Base-by-base conservation (phyloP, 2,329 filamentous ascomycete species). In the Ascochyta viciae-villosae region DNA sequence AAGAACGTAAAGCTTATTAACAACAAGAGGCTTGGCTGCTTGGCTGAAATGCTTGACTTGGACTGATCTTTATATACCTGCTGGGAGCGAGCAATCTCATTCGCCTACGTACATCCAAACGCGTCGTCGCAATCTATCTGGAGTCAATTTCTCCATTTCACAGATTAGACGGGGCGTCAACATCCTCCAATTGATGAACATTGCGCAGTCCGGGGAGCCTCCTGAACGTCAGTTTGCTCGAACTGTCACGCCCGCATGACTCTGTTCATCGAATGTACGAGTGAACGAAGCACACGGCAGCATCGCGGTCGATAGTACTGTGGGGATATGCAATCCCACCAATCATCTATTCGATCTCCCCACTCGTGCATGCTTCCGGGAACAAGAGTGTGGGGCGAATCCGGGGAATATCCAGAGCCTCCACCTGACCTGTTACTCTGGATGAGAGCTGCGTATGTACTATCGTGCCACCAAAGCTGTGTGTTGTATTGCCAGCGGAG, bases 31-130 rank as follows among this genome's bases (percentile, higher is more conserved):
- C 58, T 63, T 60, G 50, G 54, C 45, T 59, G 56, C 58, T 61
- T 58, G 58, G 55, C 54, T 26, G n/a, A 15, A 46, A 54, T 55
- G 57, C 63, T 64, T 64, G 61, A 40, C 49, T 33, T 39, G 19
- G 29, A 34, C 26, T 22, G 43, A 33, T 22, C 19, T n/a, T 44
- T 57, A 58, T 62, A 60, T 61, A 58, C 16, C 26, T 24, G 24
- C 45, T 22, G 12, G 19, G 10, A 8, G 38, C 8, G n/a, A 34
- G 13, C 39, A 48, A 26, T 40, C 9, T 40, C 34, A 59, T 48
- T 44, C 43, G 46, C 22, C 33, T 43, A 46, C 35, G 22, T 44
- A 19, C 27, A 3, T 41, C 19, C 27, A 16, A 23, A 47, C 43
- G 19, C 27, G 41, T 47, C 26, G 26, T 44, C 27, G 44, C 39